These are phyloP conservation scores for Piloderma croceum DNA, from an alignment of 768 basidiomycete species.

Conservation along the genomic window DNA sequence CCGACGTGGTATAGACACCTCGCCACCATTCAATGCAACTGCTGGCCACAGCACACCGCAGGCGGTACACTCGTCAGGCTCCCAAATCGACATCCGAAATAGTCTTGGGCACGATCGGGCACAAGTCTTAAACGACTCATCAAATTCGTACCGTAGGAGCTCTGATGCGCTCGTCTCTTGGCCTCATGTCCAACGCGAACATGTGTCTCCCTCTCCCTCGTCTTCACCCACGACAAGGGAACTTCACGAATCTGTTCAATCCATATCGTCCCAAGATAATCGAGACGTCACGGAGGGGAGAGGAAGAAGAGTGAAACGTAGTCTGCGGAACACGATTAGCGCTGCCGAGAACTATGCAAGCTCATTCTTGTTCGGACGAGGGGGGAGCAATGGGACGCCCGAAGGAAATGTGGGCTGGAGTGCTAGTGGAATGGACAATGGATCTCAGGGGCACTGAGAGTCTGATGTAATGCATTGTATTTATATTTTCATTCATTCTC, in stretches of 20 bases:
- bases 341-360: slow-evolving; percentile 68
- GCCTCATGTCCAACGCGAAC: slow-evolving; percentile 35
- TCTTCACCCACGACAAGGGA: slow-evolving; percentile 33
- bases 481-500: neutral
- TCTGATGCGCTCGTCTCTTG: slow-evolving; percentile 34
- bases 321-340: slow-evolving; percentile 59
- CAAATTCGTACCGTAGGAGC: neutral
- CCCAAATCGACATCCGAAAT: too few species aligned
- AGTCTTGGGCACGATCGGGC: too few species aligned
- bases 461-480: neutral
- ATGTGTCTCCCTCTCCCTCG: slow-evolving; percentile 31
- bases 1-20: too few species aligned
- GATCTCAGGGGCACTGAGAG: too few species aligned
- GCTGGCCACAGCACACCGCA: too few species aligned
- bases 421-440: too few species aligned
- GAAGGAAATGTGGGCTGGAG: too few species aligned
- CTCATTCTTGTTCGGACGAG: slow-evolving; percentile 60
- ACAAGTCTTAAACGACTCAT: neutral
- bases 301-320: slow-evolving; percentile 59
- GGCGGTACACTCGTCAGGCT: too few species aligned
- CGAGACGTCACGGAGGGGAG: slow-evolving; percentile 37
- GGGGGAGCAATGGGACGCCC: too few species aligned
- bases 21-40: too few species aligned
- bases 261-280: slow-evolving; percentile 24
- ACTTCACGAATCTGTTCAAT: slow-evolving; percentile 37